These are phyloP conservation scores for Rhodotorula taiwanensis DNA, from an alignment of 768 basidiomycete genomes.

Conservation along the genomic window DNA sequence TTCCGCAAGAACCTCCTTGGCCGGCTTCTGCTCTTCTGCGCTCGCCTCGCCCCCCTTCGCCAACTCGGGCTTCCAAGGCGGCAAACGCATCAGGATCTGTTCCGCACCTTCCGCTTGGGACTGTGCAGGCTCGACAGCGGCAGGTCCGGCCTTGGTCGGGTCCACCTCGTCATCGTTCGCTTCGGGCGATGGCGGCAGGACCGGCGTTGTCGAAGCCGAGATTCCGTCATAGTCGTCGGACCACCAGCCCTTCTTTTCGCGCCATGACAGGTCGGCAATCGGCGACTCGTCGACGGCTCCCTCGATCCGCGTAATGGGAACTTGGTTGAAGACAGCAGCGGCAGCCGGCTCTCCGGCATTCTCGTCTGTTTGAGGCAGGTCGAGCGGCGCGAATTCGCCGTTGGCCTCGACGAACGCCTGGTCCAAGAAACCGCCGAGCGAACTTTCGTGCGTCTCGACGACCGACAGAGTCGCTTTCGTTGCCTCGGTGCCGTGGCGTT, in stretches of 20 bases:
- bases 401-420: constrained; percentile 6
- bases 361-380: not conserved
- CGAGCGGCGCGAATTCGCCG: constrained; percentile 5
- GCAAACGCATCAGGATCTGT: constrained; percentile 11
- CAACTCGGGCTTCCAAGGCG: constrained; percentile 10
- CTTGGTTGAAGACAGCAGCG: not conserved
- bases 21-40: not conserved
- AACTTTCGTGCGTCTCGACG: not conserved
- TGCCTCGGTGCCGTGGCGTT: not conserved
- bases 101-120: constrained; percentile 1
- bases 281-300: constrained; percentile 18
- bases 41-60: not conserved
- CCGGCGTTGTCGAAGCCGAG: not conserved
- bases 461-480: not conserved
- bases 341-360: not conserved
- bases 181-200: not conserved
- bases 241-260: constrained; percentile 26
- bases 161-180: not conserved
- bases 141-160: not conserved
- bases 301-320: not conserved
- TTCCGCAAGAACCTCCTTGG: not conserved
- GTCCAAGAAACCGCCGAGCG: constrained; percentile 9
- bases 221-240: constrained; percentile 3
- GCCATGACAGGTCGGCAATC: constrained; percentile 15
- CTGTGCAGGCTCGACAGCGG: constrained; percentile 7